Evolutionary conservation across 805 yeast species (phyloP), one percentile per base, ranked within the genome.

Genomic region (Sugiyamaella lignohabitans): DNA sequence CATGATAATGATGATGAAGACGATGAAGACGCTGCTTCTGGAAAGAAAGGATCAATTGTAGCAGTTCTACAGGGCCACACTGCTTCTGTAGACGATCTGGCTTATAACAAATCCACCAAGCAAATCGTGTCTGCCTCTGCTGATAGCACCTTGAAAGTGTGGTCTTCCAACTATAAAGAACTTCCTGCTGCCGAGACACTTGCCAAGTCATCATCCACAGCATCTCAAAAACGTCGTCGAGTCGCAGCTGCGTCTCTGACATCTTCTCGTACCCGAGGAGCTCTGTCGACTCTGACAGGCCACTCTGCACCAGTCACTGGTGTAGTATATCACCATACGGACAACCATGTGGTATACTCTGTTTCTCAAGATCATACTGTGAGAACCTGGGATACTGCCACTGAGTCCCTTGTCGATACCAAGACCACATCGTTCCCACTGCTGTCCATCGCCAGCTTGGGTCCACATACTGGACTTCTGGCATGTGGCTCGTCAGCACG

Each of bases 401-500:
- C 97, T 1, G 72, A 85, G 10, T 76, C 86, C 54, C 79, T 87
- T 58, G 84, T 93, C 23, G 96, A 88, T 62, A 85, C 97, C 3
- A 82, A 84, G 65, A 76, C 84, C 18, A 88, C 98, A 0, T 84
- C 89, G 11, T 89, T 78, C 65, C 82, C 98, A 8, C 72, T 93
- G 53, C 73, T 89, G 39, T 85, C 96, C 0, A 66, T 89, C 23
- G 71, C 80, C 24, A 81, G 81, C 55, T 70, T 93, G 51, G 78
- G 85, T 4, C 72, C 76, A 43, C 69, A 82, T 45, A 78, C 85
- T 52, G 60, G 59, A 11, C 70, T 93, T 46, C 67, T 93, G 24
- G 95, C 89, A 5, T 79, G 91, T 48, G 98, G 98, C n/a, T 87
- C 97, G 1, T 83, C 96, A 10, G 97, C 97, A n/a, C 83, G 98